phyloP scores from a whole-genome alignment of 1,284 basidiomycete species.

The Sanghuangporus baumii region DNA sequence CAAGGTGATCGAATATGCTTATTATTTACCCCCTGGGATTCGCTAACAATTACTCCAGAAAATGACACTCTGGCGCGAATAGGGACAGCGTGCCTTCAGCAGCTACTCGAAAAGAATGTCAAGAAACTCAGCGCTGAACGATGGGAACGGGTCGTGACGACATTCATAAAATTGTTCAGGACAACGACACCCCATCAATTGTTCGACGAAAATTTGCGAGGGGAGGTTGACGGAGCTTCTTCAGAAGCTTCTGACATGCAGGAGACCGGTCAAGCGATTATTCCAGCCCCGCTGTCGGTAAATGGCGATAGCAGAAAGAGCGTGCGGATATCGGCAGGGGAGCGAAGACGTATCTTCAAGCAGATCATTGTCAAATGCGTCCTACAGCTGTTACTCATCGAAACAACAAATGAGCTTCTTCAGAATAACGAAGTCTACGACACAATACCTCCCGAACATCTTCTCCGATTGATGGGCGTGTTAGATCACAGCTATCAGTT shows the following conservation, averaged over 20 bases:
- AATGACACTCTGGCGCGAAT: conserved; percentile 98
- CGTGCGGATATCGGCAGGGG: conserved; percentile 49
- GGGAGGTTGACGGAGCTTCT: conserved; percentile 66
- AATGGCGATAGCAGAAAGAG: conserved; percentile 41
- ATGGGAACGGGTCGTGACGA: conserved; percentile 92
- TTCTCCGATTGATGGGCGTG: conserved; percentile 90
- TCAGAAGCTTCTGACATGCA: conserved; percentile 49
- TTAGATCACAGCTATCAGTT: conserved; percentile 98
- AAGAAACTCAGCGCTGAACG: conserved; percentile 77
- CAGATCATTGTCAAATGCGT: conserved; percentile 99
- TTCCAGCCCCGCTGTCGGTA: conserved; percentile 77
- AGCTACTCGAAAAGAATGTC: conserved; percentile 92
- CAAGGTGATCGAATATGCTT: conserved; percentile 65
- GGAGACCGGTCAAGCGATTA: conserved; percentile 59
- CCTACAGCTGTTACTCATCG: conserved; percentile 92
- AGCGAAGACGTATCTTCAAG: conserved; percentile 90
- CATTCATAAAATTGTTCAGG: conserved; percentile 93
- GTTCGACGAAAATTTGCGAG: conserved; percentile 84
- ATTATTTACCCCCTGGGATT: neutral
- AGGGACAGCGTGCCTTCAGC: conserved; percentile 96
- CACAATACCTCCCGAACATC: conserved; percentile 90
- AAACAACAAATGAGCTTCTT: conserved; percentile 94
- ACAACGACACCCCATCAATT: conserved; percentile 98
- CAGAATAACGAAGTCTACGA: conserved; percentile 90
- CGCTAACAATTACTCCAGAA: conserved; percentile 45